These are phyloP conservation scores for Elaeis guineensis DNA, from an alignment of 176 grass and related monocot species.

Conservation along the genomic window DNA sequence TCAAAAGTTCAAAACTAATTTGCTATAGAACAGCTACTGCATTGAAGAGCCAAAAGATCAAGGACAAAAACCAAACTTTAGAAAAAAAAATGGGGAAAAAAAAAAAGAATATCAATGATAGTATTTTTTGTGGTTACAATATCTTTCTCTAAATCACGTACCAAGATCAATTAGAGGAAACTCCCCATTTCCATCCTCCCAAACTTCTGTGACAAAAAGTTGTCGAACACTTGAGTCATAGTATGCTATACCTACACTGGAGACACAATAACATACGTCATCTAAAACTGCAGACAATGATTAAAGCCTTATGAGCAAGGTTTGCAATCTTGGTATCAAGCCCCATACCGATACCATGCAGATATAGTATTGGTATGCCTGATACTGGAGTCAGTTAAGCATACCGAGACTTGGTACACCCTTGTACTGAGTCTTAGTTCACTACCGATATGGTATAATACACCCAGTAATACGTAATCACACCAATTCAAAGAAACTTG, in stretches of 20 bases:
- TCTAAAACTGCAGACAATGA: slow-evolving; percentile 8
- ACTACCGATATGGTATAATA: too few species aligned
- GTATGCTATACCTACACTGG: slow-evolving; percentile 79
- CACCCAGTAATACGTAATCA: too few species aligned
- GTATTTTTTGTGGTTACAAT: not conserved
- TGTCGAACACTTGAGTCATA: slow-evolving; percentile 75
- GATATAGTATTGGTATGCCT: too few species aligned
- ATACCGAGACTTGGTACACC: too few species aligned
- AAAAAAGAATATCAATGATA: not conserved
- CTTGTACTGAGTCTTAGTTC: too few species aligned
- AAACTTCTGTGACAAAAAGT: slow-evolving; percentile 89
- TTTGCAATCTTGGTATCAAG: not conserved
- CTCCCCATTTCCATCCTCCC: slow-evolving; percentile 65
- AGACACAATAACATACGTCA: slow-evolving; percentile 7
- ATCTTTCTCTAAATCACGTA: slow-evolving; percentile 17
- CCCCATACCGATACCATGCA: too few species aligned
- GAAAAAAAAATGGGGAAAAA: not conserved
- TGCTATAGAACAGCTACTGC: not conserved
- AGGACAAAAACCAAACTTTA: not conserved
- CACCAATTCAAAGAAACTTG: too few species aligned
- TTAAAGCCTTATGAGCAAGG: not conserved
- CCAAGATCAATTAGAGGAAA: slow-evolving; percentile 93
- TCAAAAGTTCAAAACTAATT: slow-evolving; percentile 10
- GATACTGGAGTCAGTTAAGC: too few species aligned
- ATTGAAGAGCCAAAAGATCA: not conserved